Percentiles rank a stretch among this genome's conserved stretches.
Evolutionary conservation across 352 stramenopile species (phyloP).

Genomic region (Phytophthora podocarpi): DNA sequence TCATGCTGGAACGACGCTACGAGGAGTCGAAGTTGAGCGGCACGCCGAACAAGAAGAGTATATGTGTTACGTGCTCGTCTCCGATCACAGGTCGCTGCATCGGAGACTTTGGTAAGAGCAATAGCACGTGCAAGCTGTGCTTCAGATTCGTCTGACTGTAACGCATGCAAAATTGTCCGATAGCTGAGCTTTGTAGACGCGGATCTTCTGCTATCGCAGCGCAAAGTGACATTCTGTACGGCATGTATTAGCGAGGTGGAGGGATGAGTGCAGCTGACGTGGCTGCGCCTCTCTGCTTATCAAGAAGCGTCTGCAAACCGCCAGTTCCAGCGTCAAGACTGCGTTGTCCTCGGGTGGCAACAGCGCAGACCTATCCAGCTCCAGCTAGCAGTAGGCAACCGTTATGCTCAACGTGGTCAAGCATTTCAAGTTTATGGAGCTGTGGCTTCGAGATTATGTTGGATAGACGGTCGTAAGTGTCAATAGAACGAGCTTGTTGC

Average conservation of each 20-base stretch:
- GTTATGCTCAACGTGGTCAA: too few species aligned
- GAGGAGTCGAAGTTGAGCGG: constrained; percentile 29
- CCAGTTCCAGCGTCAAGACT: constrained; percentile 4
- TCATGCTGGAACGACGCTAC: constrained; percentile 40
- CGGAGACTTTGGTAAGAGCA: constrained; percentile 30
- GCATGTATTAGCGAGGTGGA: constrained; percentile 40
- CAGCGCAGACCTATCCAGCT: not conserved
- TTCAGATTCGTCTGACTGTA: constrained; percentile 40
- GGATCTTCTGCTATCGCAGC: constrained; percentile 38
- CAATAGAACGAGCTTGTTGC: too few species aligned
- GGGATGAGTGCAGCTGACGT: constrained; percentile 34
- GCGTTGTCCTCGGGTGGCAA: constrained; percentile 1
- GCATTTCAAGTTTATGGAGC: too few species aligned
- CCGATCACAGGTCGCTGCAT: constrained; percentile 20
- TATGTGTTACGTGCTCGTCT: constrained; percentile 35
- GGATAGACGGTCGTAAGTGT: too few species aligned
- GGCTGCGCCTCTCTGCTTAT: not conserved
- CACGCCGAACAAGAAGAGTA: constrained; percentile 15
- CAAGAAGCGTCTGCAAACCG: not conserved
- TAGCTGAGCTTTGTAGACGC: constrained; percentile 46
- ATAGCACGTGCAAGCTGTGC: constrained; percentile 42
- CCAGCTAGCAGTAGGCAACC: too few species aligned
- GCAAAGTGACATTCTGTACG: constrained; percentile 47
- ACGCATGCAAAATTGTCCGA: constrained; percentile 35
- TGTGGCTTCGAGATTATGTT: too few species aligned